Percentiles rank a stretch among this genome's conserved stretches.
Evolutionary conservation across 1,284 basidiomycete species (phyloP).

Genomic region (Puccinia coronata): DNA sequence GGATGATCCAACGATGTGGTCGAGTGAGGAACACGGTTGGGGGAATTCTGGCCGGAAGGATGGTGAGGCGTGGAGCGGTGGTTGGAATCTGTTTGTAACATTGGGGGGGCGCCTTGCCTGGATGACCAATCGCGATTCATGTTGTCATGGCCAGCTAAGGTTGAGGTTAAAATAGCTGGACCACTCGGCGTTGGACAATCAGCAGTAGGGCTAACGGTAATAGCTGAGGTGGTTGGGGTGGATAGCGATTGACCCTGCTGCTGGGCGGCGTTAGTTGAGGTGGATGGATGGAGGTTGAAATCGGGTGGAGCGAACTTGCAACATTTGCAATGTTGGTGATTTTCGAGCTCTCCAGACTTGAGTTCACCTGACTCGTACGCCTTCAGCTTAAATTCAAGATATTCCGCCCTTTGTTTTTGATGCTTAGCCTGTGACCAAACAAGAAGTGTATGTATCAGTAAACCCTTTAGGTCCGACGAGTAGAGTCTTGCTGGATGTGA

Average conservation of each 20-base stretch:
- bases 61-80: not conserved
- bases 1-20: constrained; percentile 26
- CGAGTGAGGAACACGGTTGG: not conserved
- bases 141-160: not conserved
- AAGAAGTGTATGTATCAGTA: not conserved
- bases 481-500: not conserved
- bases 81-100: not conserved
- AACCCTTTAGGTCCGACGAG: not conserved
- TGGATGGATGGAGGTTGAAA: not conserved
- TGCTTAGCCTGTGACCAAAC: constrained; percentile 21
- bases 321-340: constrained; percentile 34
- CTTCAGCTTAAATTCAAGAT: constrained; percentile 14
- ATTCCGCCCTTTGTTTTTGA: constrained; percentile 11
- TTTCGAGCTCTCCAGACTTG: not conserved
- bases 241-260: not conserved
- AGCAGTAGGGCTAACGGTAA: not conserved
- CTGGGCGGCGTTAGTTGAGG: not conserved
- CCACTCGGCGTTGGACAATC: not conserved
- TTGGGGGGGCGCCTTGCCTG: not conserved
- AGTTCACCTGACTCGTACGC: constrained; percentile 22
- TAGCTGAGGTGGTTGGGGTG: constrained; percentile 13
- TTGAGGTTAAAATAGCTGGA: not conserved
- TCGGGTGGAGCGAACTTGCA: constrained; percentile 24
- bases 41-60: not conserved
- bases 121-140: constrained; percentile 6